These are phyloP conservation scores for Amanita phalloides DNA, from an alignment of 768 basidiomycete genomes.

Conservation along the genomic window DNA sequence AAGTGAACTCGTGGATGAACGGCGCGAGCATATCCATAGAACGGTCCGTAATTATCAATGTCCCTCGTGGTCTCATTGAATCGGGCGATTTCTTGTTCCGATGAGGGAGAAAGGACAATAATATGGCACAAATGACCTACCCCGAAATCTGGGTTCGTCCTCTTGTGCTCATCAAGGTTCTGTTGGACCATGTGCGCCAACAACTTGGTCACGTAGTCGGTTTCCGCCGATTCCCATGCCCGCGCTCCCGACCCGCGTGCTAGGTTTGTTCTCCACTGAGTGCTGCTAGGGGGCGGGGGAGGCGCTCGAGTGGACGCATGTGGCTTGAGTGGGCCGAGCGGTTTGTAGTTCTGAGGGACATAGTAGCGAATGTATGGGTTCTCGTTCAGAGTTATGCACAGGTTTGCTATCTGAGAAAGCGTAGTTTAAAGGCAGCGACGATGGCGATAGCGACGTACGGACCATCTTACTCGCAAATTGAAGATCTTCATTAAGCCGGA, in stretches of 20 bases:
- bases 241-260: slow-evolving; percentile 64
- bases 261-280: slow-evolving; percentile 74
- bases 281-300: slow-evolving; percentile 49
- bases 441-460: slow-evolving; percentile 13
- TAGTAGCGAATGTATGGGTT: slow-evolving; percentile 93
- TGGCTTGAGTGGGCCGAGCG: slow-evolving; percentile 76
- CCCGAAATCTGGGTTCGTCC: slow-evolving; percentile 76
- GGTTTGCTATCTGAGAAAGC: slow-evolving; percentile 60
- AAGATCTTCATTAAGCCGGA: slow-evolving; percentile 82
- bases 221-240: slow-evolving; percentile 57
- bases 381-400: slow-evolving; percentile 86
- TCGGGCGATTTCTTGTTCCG: slow-evolving; percentile 41
- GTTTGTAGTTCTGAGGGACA: slow-evolving; percentile 69
- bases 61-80: slow-evolving; percentile 56
- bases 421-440: not conserved
- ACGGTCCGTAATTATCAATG: slow-evolving; percentile 91
- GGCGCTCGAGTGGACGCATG: slow-evolving; percentile 53
- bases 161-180: slow-evolving; percentile 81
- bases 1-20: slow-evolving; percentile 94
- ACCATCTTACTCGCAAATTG: slow-evolving; percentile 65
- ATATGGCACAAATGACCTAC: slow-evolving; percentile 36
- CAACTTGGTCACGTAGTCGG: slow-evolving; percentile 70
- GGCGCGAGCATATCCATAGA: slow-evolving; percentile 90
- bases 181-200: slow-evolving; percentile 81
- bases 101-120: slow-evolving; percentile 5